These are phyloP conservation scores for Dictyostelium capitatum DNA, from an alignment of 78 protist species.

Conservation along the genomic window DNA sequence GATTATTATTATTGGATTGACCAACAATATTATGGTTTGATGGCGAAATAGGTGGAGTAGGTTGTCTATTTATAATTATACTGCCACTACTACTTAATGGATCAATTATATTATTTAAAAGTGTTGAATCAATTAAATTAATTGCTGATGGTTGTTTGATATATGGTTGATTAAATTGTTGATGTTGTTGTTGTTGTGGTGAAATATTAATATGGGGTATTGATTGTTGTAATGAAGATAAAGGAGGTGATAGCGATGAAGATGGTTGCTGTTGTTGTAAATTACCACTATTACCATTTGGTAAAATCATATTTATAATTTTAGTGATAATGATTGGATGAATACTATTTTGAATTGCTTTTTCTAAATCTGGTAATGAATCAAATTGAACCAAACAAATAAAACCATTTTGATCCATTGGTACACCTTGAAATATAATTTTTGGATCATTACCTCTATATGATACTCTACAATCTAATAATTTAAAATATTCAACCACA, in stretches of 20 bases:
- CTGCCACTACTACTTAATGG: not conserved
- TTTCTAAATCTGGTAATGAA: constrained; percentile 29
- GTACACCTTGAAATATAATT: not conserved
- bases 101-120: constrained; percentile 7
- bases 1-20: too few relatives aligned
- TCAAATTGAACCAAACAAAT: constrained; percentile 47
- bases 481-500: not conserved
- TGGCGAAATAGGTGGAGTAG: not conserved
- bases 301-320: constrained; percentile 10
- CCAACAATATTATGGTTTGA: too few relatives aligned
- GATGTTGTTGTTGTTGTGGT: not conserved
- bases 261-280: constrained; percentile 14
- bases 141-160: not conserved
- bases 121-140: not conserved
- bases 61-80: constrained; percentile 2
- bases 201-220: too few relatives aligned
- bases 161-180: not conserved
- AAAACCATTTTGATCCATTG: not conserved
- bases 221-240: not conserved
- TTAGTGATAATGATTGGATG: not conserved
- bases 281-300: not conserved
- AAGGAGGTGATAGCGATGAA: not conserved
- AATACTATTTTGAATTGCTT: not conserved
- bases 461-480: constrained; percentile 10
- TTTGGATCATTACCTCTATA: constrained; percentile 17